These are phyloP conservation scores for Nymphaea thermarum DNA, from an alignment of 164 flowering plant genomes.

Conservation along the genomic window DNA sequence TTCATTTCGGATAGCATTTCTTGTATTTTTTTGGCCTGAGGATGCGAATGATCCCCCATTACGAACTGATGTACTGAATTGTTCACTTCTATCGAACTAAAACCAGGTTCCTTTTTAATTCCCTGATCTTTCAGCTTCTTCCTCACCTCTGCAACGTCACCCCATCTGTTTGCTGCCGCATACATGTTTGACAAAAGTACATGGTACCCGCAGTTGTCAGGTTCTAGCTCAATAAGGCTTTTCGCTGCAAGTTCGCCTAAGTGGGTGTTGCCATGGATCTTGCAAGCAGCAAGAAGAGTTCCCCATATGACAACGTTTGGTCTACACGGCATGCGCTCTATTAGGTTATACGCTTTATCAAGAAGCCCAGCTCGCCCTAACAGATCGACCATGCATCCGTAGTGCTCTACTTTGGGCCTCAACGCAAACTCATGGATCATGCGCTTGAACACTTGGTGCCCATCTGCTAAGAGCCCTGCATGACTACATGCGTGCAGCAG, in stretches of 20 bases:
- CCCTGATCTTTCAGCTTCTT: slow-evolving; percentile 25
- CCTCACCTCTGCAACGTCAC: slow-evolving; percentile 34
- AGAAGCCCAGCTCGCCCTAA: slow-evolving; percentile 52
- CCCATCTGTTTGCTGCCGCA: slow-evolving; percentile 42
- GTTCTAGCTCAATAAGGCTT: slow-evolving; percentile 29
- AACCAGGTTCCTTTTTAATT: slow-evolving; percentile 33
- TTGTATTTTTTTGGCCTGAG: slow-evolving; percentile 14
- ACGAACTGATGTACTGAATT: slow-evolving; percentile 29
- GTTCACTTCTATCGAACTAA: slow-evolving; percentile 35
- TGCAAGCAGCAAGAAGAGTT: slow-evolving; percentile 40
- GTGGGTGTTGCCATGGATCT: slow-evolving; percentile 28
- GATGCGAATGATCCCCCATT: slow-evolving; percentile 31
- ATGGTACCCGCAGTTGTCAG: slow-evolving; percentile 32
- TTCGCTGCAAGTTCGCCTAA: slow-evolving; percentile 35
- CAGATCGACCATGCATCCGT: slow-evolving; percentile 59
- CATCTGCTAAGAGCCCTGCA: slow-evolving; percentile 44
- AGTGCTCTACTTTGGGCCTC: slow-evolving; percentile 43
- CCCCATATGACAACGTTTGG: slow-evolving; percentile 45
- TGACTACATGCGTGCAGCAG: slow-evolving; percentile 51
- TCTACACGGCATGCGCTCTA: slow-evolving; percentile 32
- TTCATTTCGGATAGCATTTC: slow-evolving; percentile 34
- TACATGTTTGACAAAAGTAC: slow-evolving; percentile 40
- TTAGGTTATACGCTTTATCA: slow-evolving; percentile 28
- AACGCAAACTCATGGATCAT: slow-evolving; percentile 24
- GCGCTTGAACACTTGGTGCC: slow-evolving; percentile 22